A percentile compares a stretch with the other conserved stretches of the same genome.
phyloP scores from a whole-genome alignment of 202 grass and related monocot genomes.

The Carex arenaria region DNA sequence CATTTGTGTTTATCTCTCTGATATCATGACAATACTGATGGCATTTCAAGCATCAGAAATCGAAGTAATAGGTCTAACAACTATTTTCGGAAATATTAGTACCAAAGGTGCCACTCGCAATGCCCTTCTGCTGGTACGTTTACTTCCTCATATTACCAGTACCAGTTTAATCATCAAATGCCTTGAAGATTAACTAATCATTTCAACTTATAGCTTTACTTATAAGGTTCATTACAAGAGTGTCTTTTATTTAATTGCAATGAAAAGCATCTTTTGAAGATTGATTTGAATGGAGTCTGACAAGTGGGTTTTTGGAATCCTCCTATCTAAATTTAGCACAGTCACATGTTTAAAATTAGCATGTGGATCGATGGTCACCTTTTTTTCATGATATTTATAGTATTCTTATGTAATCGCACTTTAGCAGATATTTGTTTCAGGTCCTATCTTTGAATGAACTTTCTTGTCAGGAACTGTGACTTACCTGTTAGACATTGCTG shows the following conservation, averaged over 20 bases:
- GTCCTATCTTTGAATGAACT: too few species aligned
- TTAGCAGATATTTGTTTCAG: too few species aligned
- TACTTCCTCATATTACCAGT: neutral
- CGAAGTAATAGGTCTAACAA: conserved; percentile 69
- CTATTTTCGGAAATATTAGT: conserved; percentile 83
- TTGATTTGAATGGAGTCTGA: too few species aligned
- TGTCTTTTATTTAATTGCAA: neutral
- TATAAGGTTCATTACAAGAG: neutral
- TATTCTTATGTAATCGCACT: too few species aligned
- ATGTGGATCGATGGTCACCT: too few species aligned
- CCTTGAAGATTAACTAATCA: neutral
- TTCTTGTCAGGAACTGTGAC: too few species aligned
- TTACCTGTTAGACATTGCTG: too few species aligned
- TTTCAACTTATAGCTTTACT: neutral
- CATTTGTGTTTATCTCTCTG: too few species aligned
- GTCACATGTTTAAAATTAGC: too few species aligned
- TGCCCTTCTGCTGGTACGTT: conserved; percentile 63
- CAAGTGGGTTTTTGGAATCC: too few species aligned
- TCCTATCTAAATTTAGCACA: too few species aligned
- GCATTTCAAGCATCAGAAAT: conserved; percentile 54
- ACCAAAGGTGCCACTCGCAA: conserved; percentile 62
- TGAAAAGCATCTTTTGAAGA: neutral
- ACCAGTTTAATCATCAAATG: neutral
- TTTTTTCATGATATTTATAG: too few species aligned
- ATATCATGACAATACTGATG: conserved; percentile 82